phyloP scores from a whole-genome alignment of 2,329 filamentous ascomycete genomes.

The Trichoderma oligosporum region DNA sequence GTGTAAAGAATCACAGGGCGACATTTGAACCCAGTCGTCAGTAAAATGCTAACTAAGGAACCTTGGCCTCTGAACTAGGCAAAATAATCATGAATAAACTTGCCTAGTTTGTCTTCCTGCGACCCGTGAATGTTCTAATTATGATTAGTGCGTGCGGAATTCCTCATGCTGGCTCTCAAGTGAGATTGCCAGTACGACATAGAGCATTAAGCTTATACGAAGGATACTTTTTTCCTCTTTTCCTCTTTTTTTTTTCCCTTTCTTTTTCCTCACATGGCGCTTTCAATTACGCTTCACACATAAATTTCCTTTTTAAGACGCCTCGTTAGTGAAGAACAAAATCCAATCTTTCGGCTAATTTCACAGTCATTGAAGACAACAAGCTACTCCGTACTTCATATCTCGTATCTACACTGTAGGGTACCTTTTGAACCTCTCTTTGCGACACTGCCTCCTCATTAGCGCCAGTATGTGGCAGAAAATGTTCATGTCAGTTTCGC shows the following conservation, averaged over 20 bases:
- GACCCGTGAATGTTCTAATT: neutral
- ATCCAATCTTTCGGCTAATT: no score
- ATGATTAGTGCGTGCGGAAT: neutral
- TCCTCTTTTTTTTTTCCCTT: no score
- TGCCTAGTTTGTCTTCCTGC: constrained; percentile 1
- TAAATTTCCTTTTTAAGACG: no score
- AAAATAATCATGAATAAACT: constrained; percentile 6
- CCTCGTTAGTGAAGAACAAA: no score
- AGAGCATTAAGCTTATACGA: no score
- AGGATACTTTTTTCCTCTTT: no score
- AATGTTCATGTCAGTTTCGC: neutral
- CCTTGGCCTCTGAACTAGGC: neutral
- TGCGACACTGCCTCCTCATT: constrained; percentile 3
- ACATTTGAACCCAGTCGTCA: neutral
- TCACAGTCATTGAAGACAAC: no score
- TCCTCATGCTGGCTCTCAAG: neutral
- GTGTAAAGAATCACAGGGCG: neutral
- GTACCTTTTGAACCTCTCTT: neutral
- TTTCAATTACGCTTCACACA: no score
- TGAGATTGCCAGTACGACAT: no score
- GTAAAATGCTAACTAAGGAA: neutral
- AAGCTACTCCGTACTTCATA: no score
- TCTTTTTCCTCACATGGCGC: no score
- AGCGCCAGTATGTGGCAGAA: neutral
- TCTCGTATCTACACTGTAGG: no score